Evolutionary conservation across 2,329 filamentous ascomycete species (phyloP).

Genomic region (Blastomyces gilchristii): DNA sequence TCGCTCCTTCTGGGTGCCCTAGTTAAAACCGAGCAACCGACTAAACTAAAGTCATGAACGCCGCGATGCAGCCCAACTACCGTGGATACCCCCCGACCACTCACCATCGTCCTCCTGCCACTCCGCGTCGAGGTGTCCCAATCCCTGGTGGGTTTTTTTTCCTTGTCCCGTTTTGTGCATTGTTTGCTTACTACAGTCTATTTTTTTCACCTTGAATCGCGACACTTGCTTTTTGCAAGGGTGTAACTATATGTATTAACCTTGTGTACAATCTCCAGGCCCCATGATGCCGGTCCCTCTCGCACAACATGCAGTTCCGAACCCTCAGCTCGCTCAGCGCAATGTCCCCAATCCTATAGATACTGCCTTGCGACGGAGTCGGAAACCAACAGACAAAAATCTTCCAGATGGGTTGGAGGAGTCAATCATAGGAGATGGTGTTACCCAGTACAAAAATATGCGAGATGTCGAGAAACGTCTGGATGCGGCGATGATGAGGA

Average conservation of each 20-base stretch:
- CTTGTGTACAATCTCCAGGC: neutral
- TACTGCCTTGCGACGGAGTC: slow-evolving; percentile 63
- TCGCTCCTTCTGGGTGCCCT: neutral
- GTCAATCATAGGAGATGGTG: slow-evolving; percentile 69
- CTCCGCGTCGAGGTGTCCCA: slow-evolving; percentile 31
- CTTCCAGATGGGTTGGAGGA: slow-evolving; percentile 84
- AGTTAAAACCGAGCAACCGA: neutral
- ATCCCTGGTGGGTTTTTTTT: slow-evolving; percentile 28
- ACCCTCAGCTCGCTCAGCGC: slow-evolving; percentile 31
- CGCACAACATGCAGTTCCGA: slow-evolving; percentile 27
- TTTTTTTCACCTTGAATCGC: neutral
- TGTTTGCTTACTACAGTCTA: neutral
- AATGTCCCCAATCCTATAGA: slow-evolving; percentile 30
- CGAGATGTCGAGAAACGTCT: slow-evolving; percentile 78
- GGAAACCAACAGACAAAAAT: slow-evolving; percentile 89
- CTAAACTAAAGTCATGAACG: slow-evolving; percentile 19
- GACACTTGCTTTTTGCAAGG: neutral
- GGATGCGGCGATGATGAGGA: slow-evolving; percentile 88
- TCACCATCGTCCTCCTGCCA: slow-evolving; percentile 32
- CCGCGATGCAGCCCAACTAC: slow-evolving; percentile 35
- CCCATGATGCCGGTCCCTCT: slow-evolving; percentile 27
- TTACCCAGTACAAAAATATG: slow-evolving; percentile 69
- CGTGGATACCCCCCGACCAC: slow-evolving; percentile 31
- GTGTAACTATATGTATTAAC: neutral
- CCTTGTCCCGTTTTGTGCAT: neutral